These are phyloP conservation scores for Ulvella scutata DNA, from an alignment of 139 green algal species.

Conservation along the genomic window DNA sequence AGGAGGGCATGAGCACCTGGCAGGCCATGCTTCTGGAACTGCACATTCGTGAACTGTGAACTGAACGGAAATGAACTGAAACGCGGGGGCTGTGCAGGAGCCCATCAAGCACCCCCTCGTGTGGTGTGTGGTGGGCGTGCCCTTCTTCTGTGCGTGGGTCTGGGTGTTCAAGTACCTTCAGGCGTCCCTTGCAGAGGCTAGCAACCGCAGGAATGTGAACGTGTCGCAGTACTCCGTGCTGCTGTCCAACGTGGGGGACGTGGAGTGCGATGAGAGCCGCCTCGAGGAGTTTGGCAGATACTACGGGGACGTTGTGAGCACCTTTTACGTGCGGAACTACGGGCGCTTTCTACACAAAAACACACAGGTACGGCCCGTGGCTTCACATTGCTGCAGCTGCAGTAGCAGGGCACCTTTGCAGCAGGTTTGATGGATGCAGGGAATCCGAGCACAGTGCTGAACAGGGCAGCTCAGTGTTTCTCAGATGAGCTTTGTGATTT, in stretches of 20 bases:
- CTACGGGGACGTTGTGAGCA: background rate
- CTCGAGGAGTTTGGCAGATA: background rate
- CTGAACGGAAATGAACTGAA: no score
- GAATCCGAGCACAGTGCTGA: no score
- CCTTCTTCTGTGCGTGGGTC: background rate
- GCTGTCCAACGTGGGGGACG: background rate
- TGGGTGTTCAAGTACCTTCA: background rate
- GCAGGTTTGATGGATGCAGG: no score
- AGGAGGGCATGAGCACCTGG: no score
- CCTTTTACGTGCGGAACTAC: background rate
- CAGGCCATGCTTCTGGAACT: no score
- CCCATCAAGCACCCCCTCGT: no score
- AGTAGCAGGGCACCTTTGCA: no score
- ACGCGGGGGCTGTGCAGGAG: no score
- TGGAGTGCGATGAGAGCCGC: background rate
- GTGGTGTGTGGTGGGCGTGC: background rate
- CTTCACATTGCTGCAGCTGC: no score
- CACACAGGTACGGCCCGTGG: background rate
- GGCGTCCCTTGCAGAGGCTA: background rate
- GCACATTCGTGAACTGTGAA: no score
- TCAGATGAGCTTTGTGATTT: no score
- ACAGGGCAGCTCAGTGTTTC: no score
- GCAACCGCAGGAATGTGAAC: constrained; percentile 1
- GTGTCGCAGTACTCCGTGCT: constrained; percentile 1
- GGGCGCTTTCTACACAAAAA: background rate